Evolutionary conservation across 768 basidiomycete species (phyloP), one percentile per base, ranked within the genome.

Genomic region (Mycena amicta): DNA sequence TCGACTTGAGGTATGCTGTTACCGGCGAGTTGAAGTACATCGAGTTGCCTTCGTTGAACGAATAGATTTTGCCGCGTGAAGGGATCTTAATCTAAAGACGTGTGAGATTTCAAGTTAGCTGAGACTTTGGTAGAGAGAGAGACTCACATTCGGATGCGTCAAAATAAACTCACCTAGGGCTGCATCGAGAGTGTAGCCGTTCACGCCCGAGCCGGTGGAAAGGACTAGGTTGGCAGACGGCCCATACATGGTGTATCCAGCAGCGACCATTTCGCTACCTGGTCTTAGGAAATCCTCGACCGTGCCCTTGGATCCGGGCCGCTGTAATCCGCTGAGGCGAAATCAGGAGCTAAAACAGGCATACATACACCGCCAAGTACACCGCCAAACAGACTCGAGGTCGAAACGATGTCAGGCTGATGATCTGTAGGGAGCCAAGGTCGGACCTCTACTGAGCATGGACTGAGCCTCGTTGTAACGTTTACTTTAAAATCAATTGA

Each of bases 31-130:
- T 79, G 80, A 97, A 98, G 77, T 95, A 95, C 83, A 93, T 81
- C 29, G 94, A 85, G 78, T 99, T 99, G 60, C 97, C 97, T 77
- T 99, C 97, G 73, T 99, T 99, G 83, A 98, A 96, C 3, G 95
- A 98, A 79, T 99, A 99, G 70, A 99, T 99, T 78, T 98, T 98
- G 65, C 97, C 97, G 50, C 97, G 88, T 11, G 86, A 64, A 5
- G 97, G 97, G 63, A 99, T 93, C 74, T 86, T 84, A 75, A 99
- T 99, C 90, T 92, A 68, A 26, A 12, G 16, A 25, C 63, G 25
- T 54, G 56, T 15, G 33, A 52, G 51, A 25, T n/a, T n/a, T n/a
- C n/a, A 54, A 57, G 52, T 30, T n/a, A 43, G 53, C 27, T 37
- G 27, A 49, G 45, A 30, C n/a, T 20, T 5, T 23, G 25, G 39